Evolutionary conservation across 2,329 filamentous ascomycete genomes (phyloP).

Genomic region (Cladosporium oxysporum): DNA sequence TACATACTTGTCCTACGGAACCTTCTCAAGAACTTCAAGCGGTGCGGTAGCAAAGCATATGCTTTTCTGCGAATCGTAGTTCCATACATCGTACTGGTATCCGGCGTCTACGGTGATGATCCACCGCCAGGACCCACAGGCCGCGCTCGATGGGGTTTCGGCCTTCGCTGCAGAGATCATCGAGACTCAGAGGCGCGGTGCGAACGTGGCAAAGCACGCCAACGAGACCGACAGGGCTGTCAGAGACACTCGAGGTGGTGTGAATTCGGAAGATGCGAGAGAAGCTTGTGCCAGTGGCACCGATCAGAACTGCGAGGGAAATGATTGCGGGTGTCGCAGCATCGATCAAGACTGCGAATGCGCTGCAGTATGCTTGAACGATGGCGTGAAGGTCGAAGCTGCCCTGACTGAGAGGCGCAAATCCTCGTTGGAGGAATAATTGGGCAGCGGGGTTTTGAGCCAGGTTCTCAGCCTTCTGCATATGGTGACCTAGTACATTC

Average conservation of each 20-base stretch:
- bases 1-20: background rate
- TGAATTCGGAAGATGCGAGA: background rate
- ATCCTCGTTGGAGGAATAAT: background rate
- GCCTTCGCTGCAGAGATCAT: constrained; percentile 43
- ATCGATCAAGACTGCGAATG: background rate
- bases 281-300: background rate
- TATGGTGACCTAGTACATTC: background rate
- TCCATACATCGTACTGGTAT: background rate
- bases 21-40: background rate
- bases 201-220: background rate
- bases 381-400: background rate
- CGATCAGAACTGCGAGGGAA: background rate
- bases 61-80: background rate
- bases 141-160: constrained; percentile 45
- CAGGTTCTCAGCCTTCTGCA: background rate
- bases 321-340: background rate
- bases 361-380: background rate
- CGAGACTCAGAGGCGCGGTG: background rate
- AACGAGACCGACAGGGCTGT: background rate
- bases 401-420: background rate
- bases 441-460: background rate
- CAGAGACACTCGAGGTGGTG: background rate
- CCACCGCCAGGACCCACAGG: constrained; percentile 47
- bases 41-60: background rate
- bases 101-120: constrained; percentile 33